Base-by-base conservation (phyloP, 164 flowering plant species). In the Macadamia integrifolia region DNA sequence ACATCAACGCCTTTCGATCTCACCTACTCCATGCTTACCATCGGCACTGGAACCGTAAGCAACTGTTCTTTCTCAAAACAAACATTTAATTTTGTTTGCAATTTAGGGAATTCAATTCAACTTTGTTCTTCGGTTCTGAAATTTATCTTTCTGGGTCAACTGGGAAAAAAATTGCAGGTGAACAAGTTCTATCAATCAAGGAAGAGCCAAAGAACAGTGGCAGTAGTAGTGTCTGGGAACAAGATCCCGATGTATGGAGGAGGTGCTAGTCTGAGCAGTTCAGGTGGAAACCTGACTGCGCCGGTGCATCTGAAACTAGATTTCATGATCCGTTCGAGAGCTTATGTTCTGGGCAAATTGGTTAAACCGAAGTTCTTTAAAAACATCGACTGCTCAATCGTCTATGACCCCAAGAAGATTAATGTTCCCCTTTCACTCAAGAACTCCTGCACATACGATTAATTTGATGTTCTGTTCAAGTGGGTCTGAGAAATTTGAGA, bases 161-260 rank as follows among this genome's bases (percentile, higher is more conserved):
- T 69, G 32, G 23, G 23, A 23, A 23, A 23, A 35, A 10, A 23
- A 10, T 64, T 82, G 76, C 86, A 93, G 98, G 67, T 93, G 15
- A 80, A 84, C 65, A 80, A 83, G 64, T 93, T 93, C 68, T 88
- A 93, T 74, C 96, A 93, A 71, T 77, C 85, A 15, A 85, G 98
- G 72, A 88, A 88, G 82, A 85, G 85, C 66, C 87, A 82, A 56
- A 87, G 88, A 77, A 49, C 78, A 6, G 60, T 93, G 18, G 63
- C 67, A 1, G 83, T 86, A 6, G 66, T 74, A 2, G 76, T 90
- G 30, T 72, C 67, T 42, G 94, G 98, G 9, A 79, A 80, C 65
- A 87, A 71, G 76, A 80, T 91, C 46, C 97, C 98, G 0, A 60
- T 93, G 56, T 91, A 93, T 29, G 98, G 98, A 58, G 80, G 91